Evolutionary conservation across 2,329 filamentous ascomycete genomes (phyloP), one percentile per base, ranked within the genome.

Genomic region (Arthrocladium fulminans): DNA sequence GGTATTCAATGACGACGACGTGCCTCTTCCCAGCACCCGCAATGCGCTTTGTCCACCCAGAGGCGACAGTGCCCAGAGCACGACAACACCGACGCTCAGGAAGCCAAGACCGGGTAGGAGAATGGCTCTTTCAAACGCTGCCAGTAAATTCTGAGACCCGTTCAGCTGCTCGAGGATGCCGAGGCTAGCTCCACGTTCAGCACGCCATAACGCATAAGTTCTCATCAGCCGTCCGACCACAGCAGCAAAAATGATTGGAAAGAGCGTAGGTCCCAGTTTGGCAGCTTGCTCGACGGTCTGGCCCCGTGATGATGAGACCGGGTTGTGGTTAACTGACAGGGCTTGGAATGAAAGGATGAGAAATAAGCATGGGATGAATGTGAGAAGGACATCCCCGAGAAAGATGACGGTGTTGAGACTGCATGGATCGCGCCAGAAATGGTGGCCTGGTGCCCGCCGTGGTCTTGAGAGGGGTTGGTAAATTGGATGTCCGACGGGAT

Each of bases 161-260:
- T 53, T 56, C 13, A 57, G 42, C 24, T 57, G 55, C 29, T 57
- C 55, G 12, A 56, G 27, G 19, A 57, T 50, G 15, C 57, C 55
- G 2, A 59, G 45, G 27, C 37, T 45, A 10, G 48, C 43, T 9
- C 57, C 55, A 19, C 46, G 49, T 41, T 56, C 50, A 12, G 52
- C 45, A 8, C 44, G 47, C 51, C 49, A 57, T 17, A 48, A 50
- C 10, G 57, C 54, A 43, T 49, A 51, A 5, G 48, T 49, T 32
- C 45, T 55, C 40, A 57, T 37, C 3, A 51, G 48, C 22, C 49
- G 38, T 25, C 57, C 54, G 2, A 56, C 37, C 13, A 59, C 44
- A 20, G 51, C 52, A 2, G 57, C 55, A 23, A 57, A 59, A 2
- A 55, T 38, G 24, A 57, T 56, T 2, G 55, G 55, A 41, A 56